These are phyloP conservation scores for Phlebiopsis flavidoalba DNA, from an alignment of 768 basidiomycete species.

Conservation along the genomic window DNA sequence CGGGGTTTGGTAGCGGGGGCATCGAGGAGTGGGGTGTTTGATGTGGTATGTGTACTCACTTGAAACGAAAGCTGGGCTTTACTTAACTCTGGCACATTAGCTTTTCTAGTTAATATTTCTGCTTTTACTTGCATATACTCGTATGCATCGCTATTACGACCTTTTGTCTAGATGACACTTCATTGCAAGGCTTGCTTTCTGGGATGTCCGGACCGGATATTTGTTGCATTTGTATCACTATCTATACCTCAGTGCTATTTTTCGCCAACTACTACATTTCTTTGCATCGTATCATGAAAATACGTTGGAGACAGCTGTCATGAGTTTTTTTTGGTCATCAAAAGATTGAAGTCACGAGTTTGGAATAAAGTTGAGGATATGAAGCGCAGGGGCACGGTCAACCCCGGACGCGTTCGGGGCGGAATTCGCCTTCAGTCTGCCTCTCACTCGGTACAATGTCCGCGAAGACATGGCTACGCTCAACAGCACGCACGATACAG, in stretches of 20 bases:
- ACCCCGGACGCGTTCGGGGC: not conserved
- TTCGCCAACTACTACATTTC: not conserved
- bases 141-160: not conserved
- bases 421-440: not conserved
- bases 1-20: conserved; percentile 14
- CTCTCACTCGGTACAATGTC: not conserved
- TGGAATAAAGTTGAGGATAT: not conserved
- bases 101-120: not conserved
- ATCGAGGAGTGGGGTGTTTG: conserved; percentile 25
- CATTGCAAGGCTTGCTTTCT: not conserved
- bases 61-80: not conserved
- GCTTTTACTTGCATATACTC: not conserved
- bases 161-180: not conserved
- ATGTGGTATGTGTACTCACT: not conserved
- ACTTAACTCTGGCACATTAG: not conserved
- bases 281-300: not conserved
- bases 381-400: not conserved
- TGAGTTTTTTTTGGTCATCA: too few relatives aligned
- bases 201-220: not conserved
- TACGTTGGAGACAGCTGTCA: too few relatives aligned
- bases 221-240: not conserved
- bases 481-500: not conserved
- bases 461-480: not conserved
- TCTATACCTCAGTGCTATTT: not conserved
- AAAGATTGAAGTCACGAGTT: not conserved